A percentile compares a stretch with the other conserved stretches of the same genome.
Evolutionary conservation across 225 moss, liverwort and hornwort genomes (phyloP).

Genomic region (Sphagnum tenellum): DNA sequence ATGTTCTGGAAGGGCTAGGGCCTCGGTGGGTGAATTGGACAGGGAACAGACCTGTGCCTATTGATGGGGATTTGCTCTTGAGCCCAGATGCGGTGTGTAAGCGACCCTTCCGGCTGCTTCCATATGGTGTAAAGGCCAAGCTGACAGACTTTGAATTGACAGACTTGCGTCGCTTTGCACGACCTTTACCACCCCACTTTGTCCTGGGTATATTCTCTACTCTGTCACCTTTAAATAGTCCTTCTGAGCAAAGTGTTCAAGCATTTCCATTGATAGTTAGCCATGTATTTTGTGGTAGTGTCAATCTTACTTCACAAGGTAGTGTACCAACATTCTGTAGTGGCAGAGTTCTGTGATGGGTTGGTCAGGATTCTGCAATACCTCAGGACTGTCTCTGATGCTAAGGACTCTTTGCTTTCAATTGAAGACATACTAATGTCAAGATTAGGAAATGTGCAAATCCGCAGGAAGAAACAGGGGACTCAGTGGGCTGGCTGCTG

Average conservation of each 20-base stretch:
- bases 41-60: conserved; percentile 75
- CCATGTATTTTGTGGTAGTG: too few relatives aligned
- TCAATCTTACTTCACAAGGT: too few relatives aligned
- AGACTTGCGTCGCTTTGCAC: conserved; percentile 69
- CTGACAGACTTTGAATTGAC: conserved; percentile 81
- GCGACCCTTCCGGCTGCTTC: conserved; percentile 80
- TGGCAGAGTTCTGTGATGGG: too few relatives aligned
- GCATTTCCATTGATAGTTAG: too few relatives aligned
- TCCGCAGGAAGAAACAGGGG: conserved; percentile 66
- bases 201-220: conserved; percentile 53
- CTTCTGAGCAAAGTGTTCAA: too few relatives aligned
- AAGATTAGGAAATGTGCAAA: too few relatives aligned
- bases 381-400: too few relatives aligned
- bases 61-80: conserved; percentile 76
- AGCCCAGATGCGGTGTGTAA: conserved; percentile 32
- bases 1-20: conserved; percentile 69
- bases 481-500: conserved; percentile 74
- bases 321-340: too few relatives aligned
- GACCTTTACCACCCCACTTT: conserved; percentile 89
- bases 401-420: too few relatives aligned
- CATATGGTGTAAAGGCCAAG: conserved; percentile 72
- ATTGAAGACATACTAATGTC: too few relatives aligned
- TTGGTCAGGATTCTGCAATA: too few relatives aligned
- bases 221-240: too few relatives aligned
- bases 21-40: conserved; percentile 92